A percentile compares a stretch with the other conserved stretches of the same genome.
Evolutionary conservation across 352 stramenopile genomes (phyloP).

Genomic region (Pythium brachiatum): DNA sequence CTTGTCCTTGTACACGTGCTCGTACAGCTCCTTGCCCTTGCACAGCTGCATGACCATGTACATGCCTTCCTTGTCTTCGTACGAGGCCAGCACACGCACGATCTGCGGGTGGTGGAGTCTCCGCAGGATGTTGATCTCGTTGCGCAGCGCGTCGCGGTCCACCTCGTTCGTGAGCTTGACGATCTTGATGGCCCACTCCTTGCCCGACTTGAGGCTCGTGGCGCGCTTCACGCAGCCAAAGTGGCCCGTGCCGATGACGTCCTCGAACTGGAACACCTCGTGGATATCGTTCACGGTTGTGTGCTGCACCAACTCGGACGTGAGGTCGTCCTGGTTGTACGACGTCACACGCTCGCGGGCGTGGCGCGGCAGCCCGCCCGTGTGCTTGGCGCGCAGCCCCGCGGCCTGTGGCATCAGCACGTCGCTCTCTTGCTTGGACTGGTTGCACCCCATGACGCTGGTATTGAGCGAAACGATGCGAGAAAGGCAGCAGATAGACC

Average conservation of each 20-base stretch:
- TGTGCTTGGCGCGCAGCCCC: constrained; percentile 14
- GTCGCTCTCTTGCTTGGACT: constrained; percentile 42
- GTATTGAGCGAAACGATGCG: background rate
- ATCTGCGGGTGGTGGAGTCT: constrained; percentile 80
- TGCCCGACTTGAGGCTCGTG: constrained; percentile 56
- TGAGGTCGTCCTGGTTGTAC: constrained; percentile 56
- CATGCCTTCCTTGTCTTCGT: constrained; percentile 77
- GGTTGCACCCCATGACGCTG: constrained; percentile 52
- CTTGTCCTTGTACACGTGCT: constrained; percentile 68
- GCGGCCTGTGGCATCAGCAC: constrained; percentile 39
- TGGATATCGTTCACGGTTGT: constrained; percentile 65
- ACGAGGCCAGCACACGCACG: constrained; percentile 72
- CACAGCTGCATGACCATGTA: constrained; percentile 90
- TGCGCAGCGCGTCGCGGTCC: constrained; percentile 69
- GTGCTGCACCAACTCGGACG: constrained; percentile 75
- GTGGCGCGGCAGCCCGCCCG: constrained; percentile 3
- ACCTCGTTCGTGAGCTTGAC: constrained; percentile 69
- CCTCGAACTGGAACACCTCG: constrained; percentile 60
- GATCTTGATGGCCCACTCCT: constrained; percentile 78
- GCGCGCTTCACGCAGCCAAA: constrained; percentile 71
- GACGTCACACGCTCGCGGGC: constrained; percentile 36
- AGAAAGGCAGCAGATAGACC: constrained; percentile 1
- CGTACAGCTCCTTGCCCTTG: constrained; percentile 77
- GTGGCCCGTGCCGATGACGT: constrained; percentile 65
- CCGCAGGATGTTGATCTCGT: constrained; percentile 79